Evolutionary conservation across 2,329 filamentous ascomycete species (phyloP).

Genomic region (Drechmeria coniospora): DNA sequence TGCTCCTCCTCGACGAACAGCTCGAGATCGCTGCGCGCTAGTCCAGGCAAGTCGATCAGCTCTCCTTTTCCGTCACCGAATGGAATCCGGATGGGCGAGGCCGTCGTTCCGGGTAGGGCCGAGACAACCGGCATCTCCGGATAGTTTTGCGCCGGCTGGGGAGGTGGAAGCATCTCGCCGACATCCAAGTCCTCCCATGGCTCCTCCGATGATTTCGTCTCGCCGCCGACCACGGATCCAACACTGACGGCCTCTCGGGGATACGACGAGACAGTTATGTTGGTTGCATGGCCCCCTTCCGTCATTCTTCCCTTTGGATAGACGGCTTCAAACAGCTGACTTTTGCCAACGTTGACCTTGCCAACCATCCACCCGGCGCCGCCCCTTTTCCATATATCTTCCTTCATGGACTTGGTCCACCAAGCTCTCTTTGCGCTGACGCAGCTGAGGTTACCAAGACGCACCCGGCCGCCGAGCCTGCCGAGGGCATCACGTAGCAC

Average conservation of each 20-base stretch:
- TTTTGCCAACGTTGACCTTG: constrained; percentile 98
- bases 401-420: constrained; percentile 81
- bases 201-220: constrained; percentile 4
- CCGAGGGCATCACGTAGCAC: constrained; percentile 67
- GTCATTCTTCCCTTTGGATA: constrained; percentile 61
- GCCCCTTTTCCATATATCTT: constrained; percentile 69
- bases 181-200: constrained; percentile 18
- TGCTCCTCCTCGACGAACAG: constrained; percentile 52
- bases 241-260: constrained; percentile 4
- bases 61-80: constrained; percentile 80
- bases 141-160: constrained; percentile 56
- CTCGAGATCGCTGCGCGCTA: constrained; percentile 60
- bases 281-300: constrained; percentile 6
- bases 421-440: constrained; percentile 77
- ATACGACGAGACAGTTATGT: constrained; percentile 6
- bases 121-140: constrained; percentile 80
- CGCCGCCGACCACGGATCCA: constrained; percentile 16
- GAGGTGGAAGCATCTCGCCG: constrained; percentile 55
- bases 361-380: constrained; percentile 92
- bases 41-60: constrained; percentile 79
- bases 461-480: constrained; percentile 47
- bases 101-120: constrained; percentile 79
- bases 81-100: constrained; percentile 82
- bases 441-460: constrained; percentile 75
- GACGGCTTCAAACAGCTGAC: constrained; percentile 71